Evolutionary conservation across 78 protist genomes (phyloP).

Genomic region (Dictyostelium firmibasis): DNA sequence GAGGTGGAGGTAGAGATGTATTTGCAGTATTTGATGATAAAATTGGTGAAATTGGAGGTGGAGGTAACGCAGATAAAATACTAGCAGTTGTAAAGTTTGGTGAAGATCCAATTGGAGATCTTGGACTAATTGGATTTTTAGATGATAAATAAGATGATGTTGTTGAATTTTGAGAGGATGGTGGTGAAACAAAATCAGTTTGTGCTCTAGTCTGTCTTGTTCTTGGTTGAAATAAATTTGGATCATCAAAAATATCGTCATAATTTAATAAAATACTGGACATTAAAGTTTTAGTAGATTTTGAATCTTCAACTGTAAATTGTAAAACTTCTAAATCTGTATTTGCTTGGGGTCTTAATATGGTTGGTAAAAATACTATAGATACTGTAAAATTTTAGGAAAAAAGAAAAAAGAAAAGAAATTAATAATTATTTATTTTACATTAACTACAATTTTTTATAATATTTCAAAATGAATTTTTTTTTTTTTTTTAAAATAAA

Average conservation of each 20-base stretch:
- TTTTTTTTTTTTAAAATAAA: neutral
- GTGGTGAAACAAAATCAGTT: conserved; percentile 46
- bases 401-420: too few relatives aligned
- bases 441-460: too few relatives aligned
- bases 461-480: too few relatives aligned
- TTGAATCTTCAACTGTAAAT: conserved; percentile 69
- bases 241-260: conserved; percentile 66
- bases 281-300: conserved; percentile 65
- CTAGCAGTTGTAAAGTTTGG: neutral
- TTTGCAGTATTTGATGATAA: neutral
- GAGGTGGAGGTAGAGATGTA: neutral
- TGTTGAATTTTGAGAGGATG: neutral
- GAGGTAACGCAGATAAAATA: neutral
- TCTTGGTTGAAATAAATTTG: conserved; percentile 17
- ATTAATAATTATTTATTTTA: neutral
- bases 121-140: neutral
- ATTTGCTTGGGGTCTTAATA: conserved; percentile 56
- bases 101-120: neutral
- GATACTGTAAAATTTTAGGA: neutral
- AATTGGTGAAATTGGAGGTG: neutral
- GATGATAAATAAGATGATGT: neutral
- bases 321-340: conserved; percentile 61
- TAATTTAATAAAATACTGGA: conserved; percentile 24
- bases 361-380: conserved; percentile 72
- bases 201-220: conserved; percentile 60